phyloP scores from a whole-genome alignment of 352 stramenopile genomes.

The Phytopythium litorale region DNA sequence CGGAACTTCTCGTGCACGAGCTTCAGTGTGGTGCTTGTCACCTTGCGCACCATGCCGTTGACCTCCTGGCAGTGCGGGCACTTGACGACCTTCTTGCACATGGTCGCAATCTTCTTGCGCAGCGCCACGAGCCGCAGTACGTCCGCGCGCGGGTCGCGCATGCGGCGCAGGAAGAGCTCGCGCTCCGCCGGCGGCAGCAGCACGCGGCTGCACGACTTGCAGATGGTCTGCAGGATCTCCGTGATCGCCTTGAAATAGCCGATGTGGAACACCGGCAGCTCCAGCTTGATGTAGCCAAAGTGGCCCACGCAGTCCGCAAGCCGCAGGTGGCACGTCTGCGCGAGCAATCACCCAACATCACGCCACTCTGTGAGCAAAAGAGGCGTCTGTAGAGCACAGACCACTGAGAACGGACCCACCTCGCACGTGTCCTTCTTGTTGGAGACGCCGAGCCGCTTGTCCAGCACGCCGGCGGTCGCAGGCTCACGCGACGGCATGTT shows the following conservation, averaged over 20 bases:
- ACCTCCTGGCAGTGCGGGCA: slow-evolving; percentile 95
- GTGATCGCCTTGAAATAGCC: slow-evolving; percentile 99
- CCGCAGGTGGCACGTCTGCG: slow-evolving; percentile 82
- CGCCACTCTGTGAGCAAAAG: background rate
- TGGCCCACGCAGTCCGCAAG: slow-evolving; percentile 97
- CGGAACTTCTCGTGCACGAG: slow-evolving; percentile 98
- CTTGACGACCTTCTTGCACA: slow-evolving; percentile 96
- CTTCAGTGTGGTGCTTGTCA: slow-evolving; percentile 96
- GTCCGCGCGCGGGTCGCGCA: slow-evolving; percentile 83
- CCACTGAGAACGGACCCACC: slow-evolving; percentile 25
- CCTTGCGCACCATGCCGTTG: slow-evolving; percentile 98
- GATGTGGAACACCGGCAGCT: slow-evolving; percentile 99
- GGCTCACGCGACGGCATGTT: slow-evolving; percentile 94
- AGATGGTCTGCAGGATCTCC: slow-evolving; percentile 98
- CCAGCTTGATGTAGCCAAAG: slow-evolving; percentile 98
- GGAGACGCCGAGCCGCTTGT: slow-evolving; percentile 96
- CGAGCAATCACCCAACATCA: background rate
- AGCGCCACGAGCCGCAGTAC: slow-evolving; percentile 72
- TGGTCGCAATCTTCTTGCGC: slow-evolving; percentile 94
- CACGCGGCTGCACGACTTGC: slow-evolving; percentile 94
- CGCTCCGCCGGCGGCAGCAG: slow-evolving; percentile 92
- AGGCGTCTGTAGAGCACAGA: too few species aligned
- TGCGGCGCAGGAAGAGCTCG: slow-evolving; percentile 79
- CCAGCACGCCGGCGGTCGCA: slow-evolving; percentile 92
- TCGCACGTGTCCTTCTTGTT: slow-evolving; percentile 97